Evolutionary conservation across 331 rosid genomes (phyloP).

Genomic region (Arachis monticola): DNA sequence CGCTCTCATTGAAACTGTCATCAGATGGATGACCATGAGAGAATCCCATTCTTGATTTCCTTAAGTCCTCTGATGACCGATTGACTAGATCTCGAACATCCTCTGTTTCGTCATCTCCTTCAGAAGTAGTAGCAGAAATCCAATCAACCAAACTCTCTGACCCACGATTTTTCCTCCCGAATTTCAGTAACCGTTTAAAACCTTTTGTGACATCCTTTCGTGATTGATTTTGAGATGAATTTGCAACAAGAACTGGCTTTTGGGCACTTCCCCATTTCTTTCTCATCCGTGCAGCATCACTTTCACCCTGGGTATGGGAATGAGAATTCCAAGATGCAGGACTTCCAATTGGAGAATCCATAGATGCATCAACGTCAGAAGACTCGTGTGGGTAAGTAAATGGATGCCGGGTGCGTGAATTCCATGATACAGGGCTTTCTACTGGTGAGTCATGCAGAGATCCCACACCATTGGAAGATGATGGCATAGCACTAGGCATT

Average conservation of each 20-base stretch:
- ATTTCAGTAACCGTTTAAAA: slow-evolving; percentile 86
- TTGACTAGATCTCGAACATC: slow-evolving; percentile 91
- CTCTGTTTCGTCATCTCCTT: slow-evolving; percentile 97
- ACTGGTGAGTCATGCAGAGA: slow-evolving; percentile 84
- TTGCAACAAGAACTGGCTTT: slow-evolving; percentile 78
- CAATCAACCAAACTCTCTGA: slow-evolving; percentile 84
- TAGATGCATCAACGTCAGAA: slow-evolving; percentile 86
- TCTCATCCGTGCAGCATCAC: slow-evolving; percentile 92
- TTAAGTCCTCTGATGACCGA: slow-evolving; percentile 86
- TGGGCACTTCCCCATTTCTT: slow-evolving; percentile 99
- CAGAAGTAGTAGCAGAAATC: slow-evolving; percentile 98
- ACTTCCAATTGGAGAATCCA: slow-evolving; percentile 93
- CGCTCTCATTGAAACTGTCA: slow-evolving; percentile 84
- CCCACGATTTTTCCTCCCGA: slow-evolving; percentile 95
- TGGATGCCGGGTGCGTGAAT: slow-evolving; percentile 70
- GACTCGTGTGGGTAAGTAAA: slow-evolving; percentile 81
- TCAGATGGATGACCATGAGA: slow-evolving; percentile 80
- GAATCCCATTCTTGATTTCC: slow-evolving; percentile 99
- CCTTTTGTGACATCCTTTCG: slow-evolving; percentile 96
- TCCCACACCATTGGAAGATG: slow-evolving; percentile 63
- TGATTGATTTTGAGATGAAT: slow-evolving; percentile 78
- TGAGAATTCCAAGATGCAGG: slow-evolving; percentile 96
- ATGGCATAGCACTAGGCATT: slow-evolving; percentile 59
- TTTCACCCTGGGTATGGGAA: slow-evolving; percentile 75
- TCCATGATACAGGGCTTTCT: slow-evolving; percentile 95